Evolutionary conservation across 75 land plant species (phyloP).

Genomic region (Larix kaempferi): DNA sequence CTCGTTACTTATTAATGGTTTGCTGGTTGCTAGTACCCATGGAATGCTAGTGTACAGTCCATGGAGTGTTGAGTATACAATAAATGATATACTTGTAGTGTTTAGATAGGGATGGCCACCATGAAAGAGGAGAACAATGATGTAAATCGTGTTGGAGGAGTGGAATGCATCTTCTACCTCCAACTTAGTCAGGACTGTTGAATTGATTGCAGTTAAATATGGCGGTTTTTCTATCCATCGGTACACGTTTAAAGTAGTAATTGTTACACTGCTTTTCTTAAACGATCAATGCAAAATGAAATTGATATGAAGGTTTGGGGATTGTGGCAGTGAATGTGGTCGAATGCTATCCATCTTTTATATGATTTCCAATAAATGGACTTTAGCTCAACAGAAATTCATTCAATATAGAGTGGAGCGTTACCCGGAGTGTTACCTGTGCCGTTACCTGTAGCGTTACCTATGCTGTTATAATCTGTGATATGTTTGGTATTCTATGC

Average conservation of each 20-base stretch:
- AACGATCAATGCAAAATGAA: background rate
- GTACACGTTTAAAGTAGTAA: background rate
- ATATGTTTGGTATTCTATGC: too few species aligned
- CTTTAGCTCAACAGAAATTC: background rate
- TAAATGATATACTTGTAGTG: too few species aligned
- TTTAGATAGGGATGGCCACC: background rate
- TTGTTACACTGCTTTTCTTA: background rate
- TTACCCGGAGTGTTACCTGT: too few species aligned
- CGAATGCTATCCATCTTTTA: conserved; percentile 24
- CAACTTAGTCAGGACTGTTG: conserved; percentile 46
- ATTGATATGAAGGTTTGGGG: background rate
- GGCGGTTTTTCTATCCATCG: background rate
- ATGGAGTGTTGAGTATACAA: too few species aligned
- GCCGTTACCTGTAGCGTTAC: too few species aligned
- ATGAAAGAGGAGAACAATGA: background rate
- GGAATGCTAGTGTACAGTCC: too few species aligned
- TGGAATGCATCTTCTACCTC: conserved; percentile 46
- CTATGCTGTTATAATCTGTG: too few species aligned
- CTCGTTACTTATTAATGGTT: too few species aligned
- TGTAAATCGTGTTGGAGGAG: conserved; percentile 39
- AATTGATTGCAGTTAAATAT: conserved; percentile 20
- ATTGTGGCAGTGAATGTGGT: conserved; percentile 28
- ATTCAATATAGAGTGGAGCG: background rate
- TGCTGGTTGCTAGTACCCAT: too few species aligned
- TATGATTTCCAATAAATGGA: background rate